Conservation (phyloP, 2,329 filamentous ascomycete species). For the Cryphonectria naterciae region DNA sequence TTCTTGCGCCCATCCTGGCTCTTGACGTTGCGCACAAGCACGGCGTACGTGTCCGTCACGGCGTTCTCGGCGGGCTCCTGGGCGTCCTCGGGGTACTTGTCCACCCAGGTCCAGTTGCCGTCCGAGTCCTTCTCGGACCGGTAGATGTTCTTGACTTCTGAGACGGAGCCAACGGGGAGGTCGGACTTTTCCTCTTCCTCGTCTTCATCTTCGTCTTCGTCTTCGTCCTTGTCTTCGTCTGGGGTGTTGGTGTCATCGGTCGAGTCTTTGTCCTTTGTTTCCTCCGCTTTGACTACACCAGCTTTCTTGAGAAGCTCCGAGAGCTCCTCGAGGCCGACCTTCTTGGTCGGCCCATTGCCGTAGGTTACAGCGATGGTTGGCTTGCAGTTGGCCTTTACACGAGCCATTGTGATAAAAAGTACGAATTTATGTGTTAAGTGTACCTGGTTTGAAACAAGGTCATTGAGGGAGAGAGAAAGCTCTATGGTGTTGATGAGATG, state of each 20-base stretch:
- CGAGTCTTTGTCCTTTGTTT: neutral
- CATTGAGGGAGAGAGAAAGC: neutral
- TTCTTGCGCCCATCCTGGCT: conserved; percentile 63
- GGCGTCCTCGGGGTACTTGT: conserved; percentile 57
- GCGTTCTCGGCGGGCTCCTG: conserved; percentile 63
- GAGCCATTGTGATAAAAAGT: conserved; percentile 12
- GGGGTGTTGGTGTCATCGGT: neutral
- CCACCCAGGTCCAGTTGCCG: conserved; percentile 58
- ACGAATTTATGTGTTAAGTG: neutral
- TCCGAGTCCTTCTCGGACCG: conserved; percentile 49
- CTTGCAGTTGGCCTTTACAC: neutral
- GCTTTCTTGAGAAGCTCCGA: conserved; percentile 8
- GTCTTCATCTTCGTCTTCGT: conserved; percentile 14
- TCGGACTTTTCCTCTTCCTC: conserved; percentile 12
- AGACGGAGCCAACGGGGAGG: conserved; percentile 41
- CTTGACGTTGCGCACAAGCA: conserved; percentile 62
- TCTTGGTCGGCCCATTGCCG: conserved; percentile 7
- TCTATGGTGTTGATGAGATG: neutral
- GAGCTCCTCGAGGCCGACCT: conserved; percentile 18
- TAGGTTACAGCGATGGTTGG: conserved; percentile 22
- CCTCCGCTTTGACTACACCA: neutral
- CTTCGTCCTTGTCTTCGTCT: neutral
- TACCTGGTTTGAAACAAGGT: neutral
- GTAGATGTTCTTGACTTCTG: conserved; percentile 49
- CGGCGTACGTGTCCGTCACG: conserved; percentile 63